Percentiles rank a stretch among this genome's conserved stretches.
These are phyloP conservation scores for Citropsis articulata DNA, from an alignment of 345 rosid species.

Conservation along the genomic window DNA sequence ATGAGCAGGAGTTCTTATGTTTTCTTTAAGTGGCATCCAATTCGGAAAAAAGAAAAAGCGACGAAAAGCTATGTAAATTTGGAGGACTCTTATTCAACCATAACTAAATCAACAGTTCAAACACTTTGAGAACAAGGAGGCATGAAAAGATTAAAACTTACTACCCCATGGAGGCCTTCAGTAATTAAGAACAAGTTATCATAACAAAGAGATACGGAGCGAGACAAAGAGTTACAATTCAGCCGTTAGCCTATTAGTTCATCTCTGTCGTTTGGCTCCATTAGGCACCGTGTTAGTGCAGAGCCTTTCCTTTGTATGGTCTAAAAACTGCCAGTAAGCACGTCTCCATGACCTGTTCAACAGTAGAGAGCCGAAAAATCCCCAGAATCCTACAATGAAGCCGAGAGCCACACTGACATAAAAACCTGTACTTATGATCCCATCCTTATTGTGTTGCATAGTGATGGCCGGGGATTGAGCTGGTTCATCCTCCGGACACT, in stretches of 20 bases:
- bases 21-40: too few species aligned
- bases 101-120: background rate
- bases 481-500: background rate
- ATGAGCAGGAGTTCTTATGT: too few species aligned
- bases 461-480: background rate
- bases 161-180: background rate
- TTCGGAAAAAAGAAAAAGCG: background rate
- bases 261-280: background rate
- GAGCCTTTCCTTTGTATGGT: background rate
- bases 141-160: background rate
- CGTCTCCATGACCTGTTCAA: slow-evolving; percentile 16
- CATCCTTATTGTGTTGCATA: background rate
- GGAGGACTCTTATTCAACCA: background rate
- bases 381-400: background rate
- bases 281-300: background rate
- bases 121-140: background rate
- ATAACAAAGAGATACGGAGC: background rate
- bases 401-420: background rate
- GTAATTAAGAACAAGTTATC: background rate
- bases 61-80: background rate
- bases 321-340: background rate
- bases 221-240: background rate
- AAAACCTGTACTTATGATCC: background rate
- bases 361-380: background rate
- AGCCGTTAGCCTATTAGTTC: background rate